Base-by-base conservation (phyloP, 495 filamentous ascomycete species). In the Hypoxylon rickii region DNA sequence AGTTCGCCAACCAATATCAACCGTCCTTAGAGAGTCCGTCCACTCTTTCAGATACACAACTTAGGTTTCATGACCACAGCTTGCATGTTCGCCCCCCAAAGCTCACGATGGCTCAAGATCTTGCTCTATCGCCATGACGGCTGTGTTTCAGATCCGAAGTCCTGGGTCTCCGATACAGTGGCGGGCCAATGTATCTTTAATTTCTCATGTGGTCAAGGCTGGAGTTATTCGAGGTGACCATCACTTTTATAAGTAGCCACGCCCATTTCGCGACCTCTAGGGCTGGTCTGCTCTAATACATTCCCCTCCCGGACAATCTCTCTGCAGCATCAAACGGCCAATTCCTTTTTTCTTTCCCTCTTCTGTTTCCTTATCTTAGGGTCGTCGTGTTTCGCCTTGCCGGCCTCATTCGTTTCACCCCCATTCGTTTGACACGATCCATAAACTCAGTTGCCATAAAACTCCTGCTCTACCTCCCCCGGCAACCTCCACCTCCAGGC, bases 401-500 rank as follows among this genome's bases (percentile, higher is more conserved):
- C 43, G 52, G 48, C 53, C 52, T 63, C 56, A 47, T 69, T 67
- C 57, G 61, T 67, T 67, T 65, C 60, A 67, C 29, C 55, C 54
- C 57, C 70, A 53, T 76, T 77, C 70, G 72, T 75, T 76, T 77
- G 73, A 77, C 63, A 76, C 76, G 73, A 76, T 50, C 65, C 43
- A 53, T 53, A 53, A 41, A 58, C 52, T 33, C 36, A 45, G 41
- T 45, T 61, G 26, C 50, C 42, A 31, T 44, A 31, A 11, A 44
- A 54, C 22, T 38, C 43, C 55, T 57, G 31, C 31, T 41, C 39
- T 36, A 49, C 42, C 42, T 53, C 41, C 54, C 31, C 39, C 26
- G 24, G 54, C 40, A 36, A 45, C 33, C 12, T 48, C 44, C 34
- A 55, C 41, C 54, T 64, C 60, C 60, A 47, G 60, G 55, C 49